Base-by-base conservation (phyloP, 2,329 filamentous ascomycete genomes). In the Colletotrichum ledebouriae region DNA sequence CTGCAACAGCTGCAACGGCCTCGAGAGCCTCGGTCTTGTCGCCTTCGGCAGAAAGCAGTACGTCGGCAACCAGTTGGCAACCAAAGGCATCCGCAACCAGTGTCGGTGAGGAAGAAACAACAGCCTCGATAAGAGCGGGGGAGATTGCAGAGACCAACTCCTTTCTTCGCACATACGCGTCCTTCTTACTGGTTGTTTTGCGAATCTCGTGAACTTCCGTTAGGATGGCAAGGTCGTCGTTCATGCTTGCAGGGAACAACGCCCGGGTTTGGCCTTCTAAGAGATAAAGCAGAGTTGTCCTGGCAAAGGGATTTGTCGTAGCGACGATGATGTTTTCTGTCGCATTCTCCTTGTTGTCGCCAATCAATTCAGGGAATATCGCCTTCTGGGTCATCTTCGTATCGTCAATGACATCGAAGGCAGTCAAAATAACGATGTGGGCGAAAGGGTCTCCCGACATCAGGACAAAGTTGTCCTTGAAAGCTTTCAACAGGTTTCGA, bases 331-430 rank as follows among this genome's bases (percentile, higher is more conserved):
- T 83, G 70, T 91, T 91, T 72, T 91, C 87, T 2, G 86, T 82
- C 39, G 89, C 84, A 64, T 86, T 85, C 63, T 90, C 84, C 25
- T 86, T 84, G 69, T 89, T 88, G 75, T 93, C 92, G 71, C 90
- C 92, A 17, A 98, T 81, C 12, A 99, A 84, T 79, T 98, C 95
- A 0, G 93, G 86, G 79, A 97, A 94, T 72, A 99, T 92, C 37
- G 92, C 86, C 82, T 97, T 98, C 58, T 90, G 86, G 3, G 90
- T 93, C 75, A 97, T 85, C 72, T 97, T 94, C 10, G 96, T 99
- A 78, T 99, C 96, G 74, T 99, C 96, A 56, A 97, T 90, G 56
- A 97, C 90, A 74, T 98, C 96, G 77, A 94, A 94, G 1, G 94
- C 93, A 2, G 94, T 87, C 63, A 98, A 85, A 39, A 99, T 88